Evolutionary conservation across 805 yeast species (phyloP), one percentile per base, ranked within the genome.

Genomic region (Candida oleophila): DNA sequence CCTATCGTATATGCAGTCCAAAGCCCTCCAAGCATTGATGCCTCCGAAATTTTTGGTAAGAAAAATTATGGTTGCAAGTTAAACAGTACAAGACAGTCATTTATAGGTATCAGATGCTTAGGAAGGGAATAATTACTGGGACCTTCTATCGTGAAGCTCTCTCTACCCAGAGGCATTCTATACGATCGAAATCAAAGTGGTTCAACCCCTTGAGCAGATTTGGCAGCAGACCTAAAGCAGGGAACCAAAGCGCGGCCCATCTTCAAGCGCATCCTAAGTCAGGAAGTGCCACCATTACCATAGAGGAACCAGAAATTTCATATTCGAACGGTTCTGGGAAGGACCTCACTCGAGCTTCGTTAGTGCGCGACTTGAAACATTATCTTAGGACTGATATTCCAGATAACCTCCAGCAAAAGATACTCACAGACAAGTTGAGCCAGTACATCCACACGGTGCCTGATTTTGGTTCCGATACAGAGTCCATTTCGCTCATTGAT

Each of bases 331-430:
- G 30, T 7, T 25, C 30, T 25, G 30, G 30, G 11, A 25, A 25
- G 30, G 19, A 39, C 30, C 8, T 16, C n/a, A 15, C 18, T 30
- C 20, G 19, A 20, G 30, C 38, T 5, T 19, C 38, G 3, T n/a
- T 21, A 14, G 12, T 52, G 4, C 49, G 45, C 5, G 59, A 55
- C 22, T 43, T 65, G 44, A 60, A 56, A 48, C 66, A 62, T 48
- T 62, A 57, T 37, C 50, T 62, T 22, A 60, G 62, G 38, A 55
- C 58, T 5, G 70, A 65, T 21, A 51, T 63, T 16, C 58, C 67
- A 2, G 35, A 28, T 11, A 54, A 49, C 2, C 46, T 55, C 12
- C 54, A 64, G 16, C 43, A 44, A 11, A 47, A 46, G 38, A 52
- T 63, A 14, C 45, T 66, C 32, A 48, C 46, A 4, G 44, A 48